phyloP scores from a whole-genome alignment of 805 yeast genomes.

The Lipomyces lipofer region DNA sequence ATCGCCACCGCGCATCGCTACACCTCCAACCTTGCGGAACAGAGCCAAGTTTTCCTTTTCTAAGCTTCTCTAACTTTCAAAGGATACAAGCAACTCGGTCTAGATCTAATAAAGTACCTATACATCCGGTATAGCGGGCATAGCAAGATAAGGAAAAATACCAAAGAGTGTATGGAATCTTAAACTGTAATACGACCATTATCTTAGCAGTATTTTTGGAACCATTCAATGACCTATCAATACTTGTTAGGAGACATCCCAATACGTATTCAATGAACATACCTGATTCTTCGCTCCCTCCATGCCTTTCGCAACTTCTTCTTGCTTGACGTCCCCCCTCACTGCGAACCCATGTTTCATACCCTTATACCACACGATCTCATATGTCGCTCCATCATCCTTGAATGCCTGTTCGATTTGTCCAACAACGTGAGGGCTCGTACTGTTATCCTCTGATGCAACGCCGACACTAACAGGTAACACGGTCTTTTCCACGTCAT shows the following conservation, averaged over 20 bases:
- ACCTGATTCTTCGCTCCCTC: slow-evolving; percentile 7
- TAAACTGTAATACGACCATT: no score
- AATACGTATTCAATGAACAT: background rate
- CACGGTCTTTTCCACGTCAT: background rate
- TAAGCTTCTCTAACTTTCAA: no score
- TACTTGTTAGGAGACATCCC: background rate
- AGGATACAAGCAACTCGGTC: no score
- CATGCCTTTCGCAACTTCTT: slow-evolving; percentile 1
- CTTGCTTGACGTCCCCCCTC: slow-evolving; percentile 6
- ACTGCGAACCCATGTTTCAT: slow-evolving; percentile 14
- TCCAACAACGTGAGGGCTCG: background rate
- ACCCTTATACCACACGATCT: slow-evolving; percentile 5
- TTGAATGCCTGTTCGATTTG: background rate
- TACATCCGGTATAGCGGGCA: no score
- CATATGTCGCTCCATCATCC: background rate
- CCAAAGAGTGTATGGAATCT: no score
- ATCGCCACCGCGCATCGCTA: no score
- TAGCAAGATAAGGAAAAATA: no score
- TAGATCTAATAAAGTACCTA: no score
- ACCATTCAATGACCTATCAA: background rate
- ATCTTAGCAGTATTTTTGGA: no score
- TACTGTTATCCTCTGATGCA: slow-evolving; percentile 1
- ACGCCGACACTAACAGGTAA: background rate
- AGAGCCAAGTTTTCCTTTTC: no score
- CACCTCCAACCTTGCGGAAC: no score